Evolutionary conservation across 768 basidiomycete genomes (phyloP).

Genomic region (Tricholoma terreum): DNA sequence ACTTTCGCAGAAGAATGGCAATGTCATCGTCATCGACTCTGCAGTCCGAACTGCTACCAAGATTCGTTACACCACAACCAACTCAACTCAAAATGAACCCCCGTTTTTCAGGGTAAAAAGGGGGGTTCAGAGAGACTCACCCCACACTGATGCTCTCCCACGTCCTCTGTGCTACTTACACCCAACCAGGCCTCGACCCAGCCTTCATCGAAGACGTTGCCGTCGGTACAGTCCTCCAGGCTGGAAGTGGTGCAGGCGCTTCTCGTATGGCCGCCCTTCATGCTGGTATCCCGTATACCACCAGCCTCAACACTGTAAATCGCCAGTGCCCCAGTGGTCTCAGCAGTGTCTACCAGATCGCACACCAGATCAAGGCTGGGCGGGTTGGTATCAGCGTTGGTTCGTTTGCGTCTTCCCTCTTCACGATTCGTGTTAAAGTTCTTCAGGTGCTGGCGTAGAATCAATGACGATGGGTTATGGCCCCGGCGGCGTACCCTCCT

Average conservation of each 20-base stretch:
- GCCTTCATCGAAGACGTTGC: constrained; percentile 79
- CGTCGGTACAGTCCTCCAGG: constrained; percentile 87
- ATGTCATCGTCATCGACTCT: too few relatives aligned
- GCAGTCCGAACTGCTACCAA: too few relatives aligned
- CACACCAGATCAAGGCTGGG: constrained; percentile 71
- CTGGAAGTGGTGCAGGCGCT: constrained; percentile 75
- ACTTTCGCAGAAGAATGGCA: too few relatives aligned
- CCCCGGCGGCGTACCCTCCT: constrained; percentile 44
- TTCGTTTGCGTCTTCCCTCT: constrained; percentile 28
- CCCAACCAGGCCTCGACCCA: constrained; percentile 68
- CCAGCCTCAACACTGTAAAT: constrained; percentile 80
- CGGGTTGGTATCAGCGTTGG: constrained; percentile 92
- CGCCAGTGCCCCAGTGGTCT: constrained; percentile 89
- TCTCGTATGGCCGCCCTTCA: constrained; percentile 87
- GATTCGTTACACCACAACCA: too few relatives aligned
- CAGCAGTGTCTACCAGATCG: constrained; percentile 77
- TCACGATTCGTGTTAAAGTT: background rate
- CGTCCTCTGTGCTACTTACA: constrained; percentile 72
- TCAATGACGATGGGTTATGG: constrained; percentile 85
- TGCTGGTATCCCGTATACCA: constrained; percentile 78
- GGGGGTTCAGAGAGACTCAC: constrained; percentile 91
- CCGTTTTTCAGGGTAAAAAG: constrained; percentile 59
- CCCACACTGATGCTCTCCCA: constrained; percentile 80
- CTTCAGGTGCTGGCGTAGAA: constrained; percentile 83
- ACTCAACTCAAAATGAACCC: constrained; percentile 5